Evolutionary conservation across 148 eudicot genomes (phyloP).

Genomic region (Heliosperma pusillum): DNA sequence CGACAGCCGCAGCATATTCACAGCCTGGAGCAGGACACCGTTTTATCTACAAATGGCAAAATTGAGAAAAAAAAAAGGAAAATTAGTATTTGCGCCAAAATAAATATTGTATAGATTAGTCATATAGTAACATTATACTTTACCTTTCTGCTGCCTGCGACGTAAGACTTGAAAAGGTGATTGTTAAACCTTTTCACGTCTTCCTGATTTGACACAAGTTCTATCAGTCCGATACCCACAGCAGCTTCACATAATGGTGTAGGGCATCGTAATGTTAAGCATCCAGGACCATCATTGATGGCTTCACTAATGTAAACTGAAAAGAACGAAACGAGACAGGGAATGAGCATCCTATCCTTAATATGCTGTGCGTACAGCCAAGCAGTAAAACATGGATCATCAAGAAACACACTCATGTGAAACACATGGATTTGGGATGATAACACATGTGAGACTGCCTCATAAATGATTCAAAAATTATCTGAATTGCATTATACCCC

Average conservation of each 20-base stretch:
- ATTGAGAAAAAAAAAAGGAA: neutral
- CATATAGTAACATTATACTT: neutral
- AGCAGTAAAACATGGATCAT: no score
- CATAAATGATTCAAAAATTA: no score
- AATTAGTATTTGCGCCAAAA: neutral
- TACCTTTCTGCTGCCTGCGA: conserved; percentile 53
- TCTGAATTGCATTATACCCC: no score
- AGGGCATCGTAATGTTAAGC: conserved; percentile 67
- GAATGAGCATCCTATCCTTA: neutral
- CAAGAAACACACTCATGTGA: neutral
- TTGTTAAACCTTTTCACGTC: conserved; percentile 44
- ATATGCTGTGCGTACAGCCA: neutral
- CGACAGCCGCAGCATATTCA: conserved; percentile 62
- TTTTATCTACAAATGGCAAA: conserved; percentile 39
- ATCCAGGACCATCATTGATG: conserved; percentile 56
- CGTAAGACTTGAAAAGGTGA: conserved; percentile 49
- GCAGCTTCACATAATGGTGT: conserved; percentile 58
- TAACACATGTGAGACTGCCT: no score
- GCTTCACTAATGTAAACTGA: conserved; percentile 56
- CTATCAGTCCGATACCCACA: conserved; percentile 52
- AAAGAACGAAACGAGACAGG: conserved; percentile 6
- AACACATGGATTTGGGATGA: neutral
- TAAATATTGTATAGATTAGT: neutral
- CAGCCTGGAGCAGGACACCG: conserved; percentile 89
- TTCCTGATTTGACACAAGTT: conserved; percentile 33